phyloP scores from a whole-genome alignment of 2,329 filamentous ascomycete species.

The Colletotrichum brevisporum region DNA sequence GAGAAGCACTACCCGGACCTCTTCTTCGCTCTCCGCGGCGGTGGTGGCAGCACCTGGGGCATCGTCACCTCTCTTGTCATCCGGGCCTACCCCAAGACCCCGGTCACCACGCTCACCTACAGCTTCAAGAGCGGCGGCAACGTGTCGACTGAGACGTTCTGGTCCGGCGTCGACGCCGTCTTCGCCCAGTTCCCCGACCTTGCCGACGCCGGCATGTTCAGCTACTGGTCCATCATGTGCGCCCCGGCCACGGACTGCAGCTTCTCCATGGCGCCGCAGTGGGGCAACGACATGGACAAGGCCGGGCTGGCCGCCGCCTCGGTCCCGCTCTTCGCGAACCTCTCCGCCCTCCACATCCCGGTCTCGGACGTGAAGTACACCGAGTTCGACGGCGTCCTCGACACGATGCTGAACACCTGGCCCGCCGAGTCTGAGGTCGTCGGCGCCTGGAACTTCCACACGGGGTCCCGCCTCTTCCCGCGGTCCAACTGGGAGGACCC shows the following conservation, averaged over 20 bases:
- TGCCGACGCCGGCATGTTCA: constrained; percentile 53
- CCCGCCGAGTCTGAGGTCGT: constrained; percentile 41
- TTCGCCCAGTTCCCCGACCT: constrained; percentile 52
- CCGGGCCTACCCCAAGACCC: constrained; percentile 55
- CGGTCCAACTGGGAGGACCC: constrained; percentile 46
- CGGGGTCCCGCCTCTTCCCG: constrained; percentile 42
- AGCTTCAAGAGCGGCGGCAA: constrained; percentile 46
- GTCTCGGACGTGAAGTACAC: constrained; percentile 48
- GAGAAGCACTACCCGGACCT: constrained; percentile 56
- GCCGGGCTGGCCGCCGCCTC: constrained; percentile 54
- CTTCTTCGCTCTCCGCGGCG: constrained; percentile 65
- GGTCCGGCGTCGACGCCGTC: constrained; percentile 47
- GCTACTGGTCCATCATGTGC: constrained; percentile 50
- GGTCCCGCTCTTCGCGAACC: constrained; percentile 48
- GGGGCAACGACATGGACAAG: constrained; percentile 41
- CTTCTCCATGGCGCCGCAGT: constrained; percentile 43
- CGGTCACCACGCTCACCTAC: constrained; percentile 48
- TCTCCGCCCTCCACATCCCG: constrained; percentile 43
- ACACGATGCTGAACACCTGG: constrained; percentile 45
- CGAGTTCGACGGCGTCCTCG: constrained; percentile 46
- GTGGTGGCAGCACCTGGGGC: constrained; percentile 61
- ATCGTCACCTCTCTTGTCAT: constrained; percentile 59
- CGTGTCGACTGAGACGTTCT: constrained; percentile 49
- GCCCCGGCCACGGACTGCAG: constrained; percentile 45
- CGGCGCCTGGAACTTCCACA: constrained; percentile 26